Percentiles rank a stretch among this genome's conserved stretches.
These are phyloP conservation scores for Trichoderma atrobrunneum DNA, from an alignment of 2,329 filamentous ascomycete genomes.

Conservation along the genomic window DNA sequence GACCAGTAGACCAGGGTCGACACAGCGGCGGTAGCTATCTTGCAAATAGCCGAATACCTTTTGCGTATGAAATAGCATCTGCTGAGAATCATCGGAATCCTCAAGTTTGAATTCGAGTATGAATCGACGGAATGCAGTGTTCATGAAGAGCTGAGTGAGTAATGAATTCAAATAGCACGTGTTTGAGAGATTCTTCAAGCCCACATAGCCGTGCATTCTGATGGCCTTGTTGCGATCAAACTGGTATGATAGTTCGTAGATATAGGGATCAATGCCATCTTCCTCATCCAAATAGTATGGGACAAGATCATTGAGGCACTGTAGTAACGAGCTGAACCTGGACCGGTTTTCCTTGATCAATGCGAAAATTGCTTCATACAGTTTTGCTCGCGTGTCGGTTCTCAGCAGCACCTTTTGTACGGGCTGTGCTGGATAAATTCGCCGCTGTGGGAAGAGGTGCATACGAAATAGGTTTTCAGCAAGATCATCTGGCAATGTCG, in stretches of 20 bases:
- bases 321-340: constrained; percentile 52
- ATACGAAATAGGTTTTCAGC: constrained; percentile 53
- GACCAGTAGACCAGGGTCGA: constrained; percentile 72
- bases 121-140: constrained; percentile 79
- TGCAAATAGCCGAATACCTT: constrained; percentile 84
- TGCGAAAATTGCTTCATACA: constrained; percentile 59
- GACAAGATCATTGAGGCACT: constrained; percentile 35
- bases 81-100: constrained; percentile 57
- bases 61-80: constrained; percentile 73
- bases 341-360: constrained; percentile 51
- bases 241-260: constrained; percentile 57
- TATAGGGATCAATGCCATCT: constrained; percentile 47
- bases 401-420: constrained; percentile 49
- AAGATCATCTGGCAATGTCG: constrained; percentile 29
- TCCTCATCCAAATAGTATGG: constrained; percentile 42
- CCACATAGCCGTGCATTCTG: constrained; percentile 79
- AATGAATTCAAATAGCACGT: constrained; percentile 97
- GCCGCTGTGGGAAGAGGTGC: constrained; percentile 63
- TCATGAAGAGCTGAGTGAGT: constrained; percentile 95
- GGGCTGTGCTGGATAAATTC: constrained; percentile 29
- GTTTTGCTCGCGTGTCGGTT: constrained; percentile 51
- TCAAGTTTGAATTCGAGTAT: constrained; percentile 64
- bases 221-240: constrained; percentile 67
- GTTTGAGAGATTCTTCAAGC: constrained; percentile 87
- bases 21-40: constrained; percentile 68